These are phyloP conservation scores for Ailanthus altissimus DNA, from an alignment of 345 rosid genomes.

Conservation along the genomic window DNA sequence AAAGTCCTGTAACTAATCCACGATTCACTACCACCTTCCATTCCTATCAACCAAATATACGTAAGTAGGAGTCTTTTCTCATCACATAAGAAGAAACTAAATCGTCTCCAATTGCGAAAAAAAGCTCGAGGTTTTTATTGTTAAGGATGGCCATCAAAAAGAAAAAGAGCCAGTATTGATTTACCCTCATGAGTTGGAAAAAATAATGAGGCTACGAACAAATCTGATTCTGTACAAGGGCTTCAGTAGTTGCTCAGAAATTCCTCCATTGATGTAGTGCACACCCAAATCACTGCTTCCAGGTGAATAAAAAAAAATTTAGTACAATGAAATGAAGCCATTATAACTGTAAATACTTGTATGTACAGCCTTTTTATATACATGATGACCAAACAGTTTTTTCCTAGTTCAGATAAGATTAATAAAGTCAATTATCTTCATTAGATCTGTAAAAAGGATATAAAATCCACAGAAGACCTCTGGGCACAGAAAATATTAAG, in stretches of 20 bases:
- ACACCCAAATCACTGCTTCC: slow-evolving; percentile 19
- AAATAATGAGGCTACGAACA: neutral
- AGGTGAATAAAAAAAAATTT: neutral
- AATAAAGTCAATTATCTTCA: neutral
- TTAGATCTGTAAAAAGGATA: neutral
- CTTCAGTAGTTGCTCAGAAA: slow-evolving; percentile 11
- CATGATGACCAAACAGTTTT: neutral
- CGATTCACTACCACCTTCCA: neutral
- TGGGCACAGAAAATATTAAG: neutral
- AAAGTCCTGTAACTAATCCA: neutral
- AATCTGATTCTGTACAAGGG: slow-evolving; percentile 20
- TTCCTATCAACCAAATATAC: slow-evolving; percentile 21
- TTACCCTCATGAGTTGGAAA: slow-evolving; percentile 1
- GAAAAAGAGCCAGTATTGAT: slow-evolving; percentile 21
- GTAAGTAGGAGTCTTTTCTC: neutral
- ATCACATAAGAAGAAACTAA: slow-evolving; percentile 8
- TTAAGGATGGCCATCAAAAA: slow-evolving; percentile 17
- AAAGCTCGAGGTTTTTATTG: slow-evolving; percentile 17
- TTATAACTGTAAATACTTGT: no score
- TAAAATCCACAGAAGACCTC: neutral
- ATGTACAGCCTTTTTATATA: neutral
- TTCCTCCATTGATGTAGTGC: slow-evolving; percentile 16
- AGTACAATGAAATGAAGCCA: neutral
- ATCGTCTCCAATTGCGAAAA: neutral
- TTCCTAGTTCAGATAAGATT: neutral